phyloP scores from a whole-genome alignment of 2,329 filamentous ascomycete genomes.

The Dactylellina sp. region DNA sequence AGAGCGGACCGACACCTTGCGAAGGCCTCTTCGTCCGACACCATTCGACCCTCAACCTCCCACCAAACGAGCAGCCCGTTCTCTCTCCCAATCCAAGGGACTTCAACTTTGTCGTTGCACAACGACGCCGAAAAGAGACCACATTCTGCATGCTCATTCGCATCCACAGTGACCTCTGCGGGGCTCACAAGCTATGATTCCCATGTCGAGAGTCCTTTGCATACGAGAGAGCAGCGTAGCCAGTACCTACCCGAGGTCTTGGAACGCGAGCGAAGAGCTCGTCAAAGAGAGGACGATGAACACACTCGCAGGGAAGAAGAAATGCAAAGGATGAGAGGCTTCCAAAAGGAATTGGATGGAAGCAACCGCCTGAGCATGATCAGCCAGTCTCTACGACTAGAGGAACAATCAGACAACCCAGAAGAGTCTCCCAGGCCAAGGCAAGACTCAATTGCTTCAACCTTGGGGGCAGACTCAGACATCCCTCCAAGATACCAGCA shows the following conservation, averaged over 20 bases:
- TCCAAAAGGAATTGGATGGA: slow-evolving; percentile 40
- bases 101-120: slow-evolving; percentile 31
- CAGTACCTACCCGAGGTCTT: slow-evolving; percentile 54
- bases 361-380: slow-evolving; percentile 35
- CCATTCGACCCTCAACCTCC: slow-evolving; percentile 27
- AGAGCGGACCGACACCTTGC: slow-evolving; percentile 47
- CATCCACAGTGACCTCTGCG: slow-evolving; percentile 38
- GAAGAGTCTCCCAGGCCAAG: slow-evolving; percentile 35
- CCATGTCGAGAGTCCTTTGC: slow-evolving; percentile 47
- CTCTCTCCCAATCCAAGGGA: slow-evolving; percentile 23
- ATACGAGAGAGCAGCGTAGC: slow-evolving; percentile 55
- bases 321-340: slow-evolving; percentile 43
- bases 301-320: slow-evolving; percentile 39
- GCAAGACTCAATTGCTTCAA: slow-evolving; percentile 51
- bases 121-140: slow-evolving; percentile 41
- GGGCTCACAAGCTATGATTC: slow-evolving; percentile 48
- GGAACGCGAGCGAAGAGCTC: slow-evolving; percentile 53
- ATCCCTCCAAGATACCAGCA: slow-evolving; percentile 29
- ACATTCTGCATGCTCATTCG: slow-evolving; percentile 45
- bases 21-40: slow-evolving; percentile 55
- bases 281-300: slow-evolving; percentile 53
- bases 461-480: slow-evolving; percentile 45
- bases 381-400: slow-evolving; percentile 12
- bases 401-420: slow-evolving; percentile 2
- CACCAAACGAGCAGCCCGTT: slow-evolving; percentile 34